A percentile compares a stretch with the other conserved stretches of the same genome.
These are phyloP conservation scores for Pinus tabuliformis DNA, from an alignment of 75 land plant species.

Conservation along the genomic window DNA sequence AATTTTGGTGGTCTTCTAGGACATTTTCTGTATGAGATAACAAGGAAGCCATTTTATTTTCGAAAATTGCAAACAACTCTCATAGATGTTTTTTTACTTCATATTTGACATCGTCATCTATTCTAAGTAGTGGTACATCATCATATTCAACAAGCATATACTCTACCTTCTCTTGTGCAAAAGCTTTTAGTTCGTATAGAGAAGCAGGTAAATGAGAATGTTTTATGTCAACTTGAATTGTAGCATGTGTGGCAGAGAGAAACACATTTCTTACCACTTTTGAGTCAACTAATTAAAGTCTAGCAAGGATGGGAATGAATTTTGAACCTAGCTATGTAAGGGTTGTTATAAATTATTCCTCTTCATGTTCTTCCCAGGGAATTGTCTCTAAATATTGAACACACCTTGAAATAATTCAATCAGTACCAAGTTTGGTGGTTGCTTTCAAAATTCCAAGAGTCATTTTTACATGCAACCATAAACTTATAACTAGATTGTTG, in stretches of 20 bases:
- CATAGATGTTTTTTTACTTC: conserved; percentile 40
- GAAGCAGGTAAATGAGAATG: conserved; percentile 13
- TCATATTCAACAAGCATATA: conserved; percentile 90
- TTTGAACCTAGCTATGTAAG: conserved; percentile 42
- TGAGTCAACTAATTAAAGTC: conserved; percentile 58
- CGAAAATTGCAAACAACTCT: conserved; percentile 42
- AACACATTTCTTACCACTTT: conserved; percentile 38
- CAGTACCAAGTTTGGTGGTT: conserved; percentile 46
- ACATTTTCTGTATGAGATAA: conserved; percentile 9
- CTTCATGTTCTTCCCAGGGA: conserved; percentile 82
- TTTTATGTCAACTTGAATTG: conserved; percentile 37
- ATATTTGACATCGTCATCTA: conserved; percentile 50
- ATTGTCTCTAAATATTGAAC: conserved; percentile 60
- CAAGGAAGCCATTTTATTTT: conserved; percentile 21
- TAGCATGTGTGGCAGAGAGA: conserved; percentile 58
- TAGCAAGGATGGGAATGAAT: conserved; percentile 53
- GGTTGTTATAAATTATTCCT: conserved; percentile 54
- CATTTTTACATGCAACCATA: conserved; percentile 53
- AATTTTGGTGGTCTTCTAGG: conserved; percentile 4
- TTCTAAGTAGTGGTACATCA: conserved; percentile 66
- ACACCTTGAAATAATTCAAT: conserved; percentile 44
- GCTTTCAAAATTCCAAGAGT: conserved; percentile 56
- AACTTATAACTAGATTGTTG: conserved; percentile 26
- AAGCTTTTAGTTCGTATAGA: conserved; percentile 45
- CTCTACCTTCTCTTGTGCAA: conserved; percentile 85